Evolutionary conservation across 2,329 filamentous ascomycete species (phyloP).

Genomic region (Nigrospora oryzae): DNA sequence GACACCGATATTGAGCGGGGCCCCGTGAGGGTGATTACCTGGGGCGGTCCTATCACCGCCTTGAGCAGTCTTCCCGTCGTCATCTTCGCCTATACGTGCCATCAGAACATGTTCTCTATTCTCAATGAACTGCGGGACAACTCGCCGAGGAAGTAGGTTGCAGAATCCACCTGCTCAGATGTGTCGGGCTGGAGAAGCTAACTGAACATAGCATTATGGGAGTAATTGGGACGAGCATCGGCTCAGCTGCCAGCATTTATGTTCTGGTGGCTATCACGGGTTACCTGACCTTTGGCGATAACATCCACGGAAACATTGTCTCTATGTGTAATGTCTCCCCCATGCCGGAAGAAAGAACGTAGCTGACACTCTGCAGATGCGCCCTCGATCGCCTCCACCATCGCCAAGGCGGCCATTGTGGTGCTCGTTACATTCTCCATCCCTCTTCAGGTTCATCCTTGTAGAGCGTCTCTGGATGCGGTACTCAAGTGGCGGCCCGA

Average conservation of each 20-base stretch:
- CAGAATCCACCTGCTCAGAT: background rate
- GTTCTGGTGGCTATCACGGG: slow-evolving; percentile 89
- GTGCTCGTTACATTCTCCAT: slow-evolving; percentile 95
- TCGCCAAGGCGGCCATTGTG: slow-evolving; percentile 91
- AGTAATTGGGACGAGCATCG: slow-evolving; percentile 78
- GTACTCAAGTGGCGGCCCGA: slow-evolving; percentile 86
- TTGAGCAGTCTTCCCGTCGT: slow-evolving; percentile 88
- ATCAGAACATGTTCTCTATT: slow-evolving; percentile 99
- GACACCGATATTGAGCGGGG: slow-evolving; percentile 70
- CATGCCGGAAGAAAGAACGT: slow-evolving; percentile 5
- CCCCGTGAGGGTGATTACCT: slow-evolving; percentile 66
- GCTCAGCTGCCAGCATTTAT: slow-evolving; percentile 79
- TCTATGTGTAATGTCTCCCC: slow-evolving; percentile 63
- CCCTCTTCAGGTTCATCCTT: slow-evolving; percentile 90
- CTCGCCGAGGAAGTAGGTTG: slow-evolving; percentile 47
- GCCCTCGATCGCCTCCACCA: slow-evolving; percentile 73
- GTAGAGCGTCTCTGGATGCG: slow-evolving; percentile 88
- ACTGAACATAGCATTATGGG: slow-evolving; percentile 54
- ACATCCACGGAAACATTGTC: slow-evolving; percentile 85
- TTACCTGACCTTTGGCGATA: slow-evolving; percentile 90
- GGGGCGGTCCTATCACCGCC: slow-evolving; percentile 69
- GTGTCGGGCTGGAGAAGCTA: background rate
- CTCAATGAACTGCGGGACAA: slow-evolving; percentile 89
- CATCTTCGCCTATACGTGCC: slow-evolving; percentile 98
- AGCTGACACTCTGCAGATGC: slow-evolving; percentile 36